phyloP scores from a whole-genome alignment of 306 rosid species.

The Spatholobus suberectus region DNA sequence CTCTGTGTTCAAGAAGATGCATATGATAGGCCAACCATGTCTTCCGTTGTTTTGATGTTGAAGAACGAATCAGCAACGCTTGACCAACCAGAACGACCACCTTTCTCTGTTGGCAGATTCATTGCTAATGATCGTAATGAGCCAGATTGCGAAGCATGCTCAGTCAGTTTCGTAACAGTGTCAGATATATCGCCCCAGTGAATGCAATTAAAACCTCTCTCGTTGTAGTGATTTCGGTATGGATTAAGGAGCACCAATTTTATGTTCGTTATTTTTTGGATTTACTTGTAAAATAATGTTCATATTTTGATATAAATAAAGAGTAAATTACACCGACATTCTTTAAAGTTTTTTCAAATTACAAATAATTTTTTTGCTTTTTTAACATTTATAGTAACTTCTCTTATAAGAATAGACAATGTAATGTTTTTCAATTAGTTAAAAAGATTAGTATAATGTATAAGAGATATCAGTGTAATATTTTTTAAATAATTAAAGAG shows the following conservation, averaged over 20 bases:
- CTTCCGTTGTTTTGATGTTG: constrained; percentile 52
- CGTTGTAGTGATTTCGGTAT: neutral
- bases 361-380: no score
- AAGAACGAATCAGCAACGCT: constrained; percentile 39
- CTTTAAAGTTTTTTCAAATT: no score
- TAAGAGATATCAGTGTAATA: no score
- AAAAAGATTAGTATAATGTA: no score
- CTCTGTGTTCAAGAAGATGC: constrained; percentile 64
- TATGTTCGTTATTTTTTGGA: neutral
- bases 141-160: neutral
- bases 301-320: neutral
- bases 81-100: constrained; percentile 45
- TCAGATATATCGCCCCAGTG: constrained; percentile 42
- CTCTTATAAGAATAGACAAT: no score
- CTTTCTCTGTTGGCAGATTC: constrained; percentile 49
- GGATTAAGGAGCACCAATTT: neutral
- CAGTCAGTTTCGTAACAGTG: constrained; percentile 38
- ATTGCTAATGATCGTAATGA: neutral
- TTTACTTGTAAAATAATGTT: neutral
- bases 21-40: constrained; percentile 59
- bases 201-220: neutral
- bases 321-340: no score
- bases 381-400: no score
- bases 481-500: no score
- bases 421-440: no score